These are phyloP conservation scores for Calonectria pteridis DNA, from an alignment of 2,329 filamentous ascomycete genomes.

Conservation along the genomic window DNA sequence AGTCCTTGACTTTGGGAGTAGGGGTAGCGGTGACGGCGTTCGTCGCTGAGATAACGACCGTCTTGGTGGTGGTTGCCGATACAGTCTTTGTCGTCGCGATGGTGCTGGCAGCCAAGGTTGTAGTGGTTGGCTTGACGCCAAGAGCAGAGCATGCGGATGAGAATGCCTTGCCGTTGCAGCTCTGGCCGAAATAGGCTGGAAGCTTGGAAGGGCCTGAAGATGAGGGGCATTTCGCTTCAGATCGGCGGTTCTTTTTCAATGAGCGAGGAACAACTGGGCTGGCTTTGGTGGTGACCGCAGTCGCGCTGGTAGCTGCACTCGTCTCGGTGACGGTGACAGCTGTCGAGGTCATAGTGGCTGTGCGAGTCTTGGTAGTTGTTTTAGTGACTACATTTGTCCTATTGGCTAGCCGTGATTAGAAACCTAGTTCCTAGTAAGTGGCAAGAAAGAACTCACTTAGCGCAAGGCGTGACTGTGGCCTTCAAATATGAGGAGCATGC, in stretches of 20 bases:
- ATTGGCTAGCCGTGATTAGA: neutral
- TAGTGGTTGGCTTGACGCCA: neutral
- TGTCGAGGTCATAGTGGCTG: neutral
- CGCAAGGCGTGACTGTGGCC: neutral
- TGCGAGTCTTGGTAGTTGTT: neutral
- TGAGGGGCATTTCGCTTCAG: neutral
- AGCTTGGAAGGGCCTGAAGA: neutral
- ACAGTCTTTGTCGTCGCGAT: neutral
- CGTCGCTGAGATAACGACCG: neutral
- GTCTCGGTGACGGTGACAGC: neutral
- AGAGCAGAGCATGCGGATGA: neutral
- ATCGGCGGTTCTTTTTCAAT: neutral
- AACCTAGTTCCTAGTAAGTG: neutral
- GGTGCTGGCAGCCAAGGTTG: neutral
- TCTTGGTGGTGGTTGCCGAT: neutral
- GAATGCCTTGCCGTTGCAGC: neutral
- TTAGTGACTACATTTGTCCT: neutral
- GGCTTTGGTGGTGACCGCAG: neutral
- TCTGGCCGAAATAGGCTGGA: neutral
- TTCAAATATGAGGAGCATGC: neutral
- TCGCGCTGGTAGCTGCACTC: neutral
- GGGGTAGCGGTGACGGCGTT: neutral
- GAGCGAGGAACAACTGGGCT: neutral
- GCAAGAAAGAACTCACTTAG: neutral
- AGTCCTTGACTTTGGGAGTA: neutral